Evolutionary conservation across 345 rosid genomes (phyloP), one percentile per base, ranked within the genome.

Genomic region (Eucalyptus pauciflora): DNA sequence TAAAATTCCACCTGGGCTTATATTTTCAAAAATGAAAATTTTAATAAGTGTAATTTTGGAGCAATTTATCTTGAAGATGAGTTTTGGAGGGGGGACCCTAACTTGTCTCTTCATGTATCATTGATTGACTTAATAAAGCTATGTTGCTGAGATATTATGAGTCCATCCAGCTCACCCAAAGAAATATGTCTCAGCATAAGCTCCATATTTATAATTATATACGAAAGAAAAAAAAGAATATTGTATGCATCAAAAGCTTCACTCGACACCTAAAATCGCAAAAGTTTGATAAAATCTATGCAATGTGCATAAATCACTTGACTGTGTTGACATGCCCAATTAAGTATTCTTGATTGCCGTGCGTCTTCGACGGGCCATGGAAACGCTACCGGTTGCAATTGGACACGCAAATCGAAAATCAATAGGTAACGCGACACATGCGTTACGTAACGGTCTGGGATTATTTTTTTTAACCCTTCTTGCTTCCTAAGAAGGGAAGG

Each of bases 391-490:
- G 13, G 14, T 20, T 20, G 9, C 0, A 11, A 20, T 6, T 4
- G 9, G 27, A 41, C 9, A 25, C 15, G 8, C 3, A 11, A 20
- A 11, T 4, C 1, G 7, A 20, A 41, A 11, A 41, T 22, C 0
- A 6, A 2, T 25, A 6, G 0, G 25, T 41, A 20, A 20, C 0
- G 3, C 8, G 0, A 37, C 6, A 76, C 14, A 20, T 4, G 14
- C 8, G 3, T 22, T 3, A 20, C 29, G 9, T 20, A 6, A 76
- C 20, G 8, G 24, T 7, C 5, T 0, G 13, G 2, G 2, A 9
- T 37, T 76, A 3, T 33, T 37, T 16, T 33, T 37, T 76, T 10
- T 18, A 8, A 52, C 58, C 58, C 10, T 18, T 0, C 58, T 52
- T 20, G 25, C 2, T 52, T 3, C 7, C 58, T 3, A 41, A 41